phyloP scores from a whole-genome alignment of 768 basidiomycete species.

The Wakefieldia striispora region DNA sequence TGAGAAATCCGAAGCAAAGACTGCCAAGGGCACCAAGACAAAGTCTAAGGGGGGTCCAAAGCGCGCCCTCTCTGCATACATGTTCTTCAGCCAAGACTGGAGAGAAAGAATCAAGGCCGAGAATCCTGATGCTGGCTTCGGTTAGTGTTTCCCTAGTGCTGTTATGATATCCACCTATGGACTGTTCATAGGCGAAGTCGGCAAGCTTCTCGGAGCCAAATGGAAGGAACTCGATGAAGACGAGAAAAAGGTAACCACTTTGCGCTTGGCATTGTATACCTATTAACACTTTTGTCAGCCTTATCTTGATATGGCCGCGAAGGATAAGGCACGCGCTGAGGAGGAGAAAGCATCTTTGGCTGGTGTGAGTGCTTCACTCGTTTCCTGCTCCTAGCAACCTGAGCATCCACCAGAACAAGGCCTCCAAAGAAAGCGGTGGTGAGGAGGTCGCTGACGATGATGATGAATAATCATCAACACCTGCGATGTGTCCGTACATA shows the following conservation, averaged over 20 bases:
- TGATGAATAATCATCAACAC: conserved; percentile 35
- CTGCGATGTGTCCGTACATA: conserved; percentile 9
- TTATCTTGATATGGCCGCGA: conserved; percentile 81
- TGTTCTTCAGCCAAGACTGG: conserved; percentile 99
- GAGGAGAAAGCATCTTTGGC: conserved; percentile 61
- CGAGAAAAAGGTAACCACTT: conserved; percentile 79
- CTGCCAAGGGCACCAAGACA: conserved; percentile 67
- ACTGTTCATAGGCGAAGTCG: conserved; percentile 69
- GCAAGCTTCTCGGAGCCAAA: conserved; percentile 91
- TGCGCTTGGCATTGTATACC: neutral
- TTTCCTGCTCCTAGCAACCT: neutral
- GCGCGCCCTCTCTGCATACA: conserved; percentile 92
- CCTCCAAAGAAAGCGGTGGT: conserved; percentile 38
- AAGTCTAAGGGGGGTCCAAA: conserved; percentile 70
- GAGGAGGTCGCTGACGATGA: conserved; percentile 39
- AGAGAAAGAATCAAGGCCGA: conserved; percentile 93
- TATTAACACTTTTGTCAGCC: conserved; percentile 49
- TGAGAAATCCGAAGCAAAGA: conserved; percentile 57
- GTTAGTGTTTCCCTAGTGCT: conserved; percentile 44
- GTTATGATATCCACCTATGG: conserved; percentile 1
- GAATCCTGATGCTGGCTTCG: conserved; percentile 93
- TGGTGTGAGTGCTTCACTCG: conserved; percentile 29
- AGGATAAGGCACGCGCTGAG: conserved; percentile 86
- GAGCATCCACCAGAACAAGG: conserved; percentile 26
- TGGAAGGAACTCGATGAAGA: conserved; percentile 94